phyloP scores from a whole-genome alignment of 2,329 filamentous ascomycete genomes.

The Fusarium globosum region DNA sequence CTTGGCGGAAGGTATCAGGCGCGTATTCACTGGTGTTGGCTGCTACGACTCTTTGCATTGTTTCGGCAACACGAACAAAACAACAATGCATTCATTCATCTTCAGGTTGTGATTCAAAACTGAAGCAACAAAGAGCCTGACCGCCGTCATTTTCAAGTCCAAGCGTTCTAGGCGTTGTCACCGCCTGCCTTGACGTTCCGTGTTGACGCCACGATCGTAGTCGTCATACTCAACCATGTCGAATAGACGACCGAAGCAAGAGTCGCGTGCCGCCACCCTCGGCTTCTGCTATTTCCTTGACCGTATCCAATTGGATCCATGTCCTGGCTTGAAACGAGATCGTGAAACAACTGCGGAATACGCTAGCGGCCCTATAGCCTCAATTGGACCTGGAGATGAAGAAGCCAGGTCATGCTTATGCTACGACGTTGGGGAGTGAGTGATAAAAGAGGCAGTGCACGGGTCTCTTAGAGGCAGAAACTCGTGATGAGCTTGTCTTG shows the following conservation, averaged over 20 bases:
- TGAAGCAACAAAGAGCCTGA: slow-evolving; percentile 2
- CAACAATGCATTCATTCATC: not conserved
- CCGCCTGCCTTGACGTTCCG: not conserved
- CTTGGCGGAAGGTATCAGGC: not conserved
- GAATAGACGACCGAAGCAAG: not conserved
- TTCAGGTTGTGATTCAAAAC: not conserved
- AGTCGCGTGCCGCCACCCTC: slow-evolving; percentile 20
- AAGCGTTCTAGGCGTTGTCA: slow-evolving; percentile 20
- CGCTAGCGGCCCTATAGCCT: slow-evolving; percentile 22
- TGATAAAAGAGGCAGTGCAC: slow-evolving; percentile 9
- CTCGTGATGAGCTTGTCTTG: not conserved
- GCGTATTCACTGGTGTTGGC: not conserved
- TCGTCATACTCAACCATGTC: slow-evolving; percentile 8
- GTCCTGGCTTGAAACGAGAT: slow-evolving; percentile 38
- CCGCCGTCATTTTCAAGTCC: not conserved
- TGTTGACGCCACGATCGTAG: slow-evolving; percentile 4
- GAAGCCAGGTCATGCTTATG: slow-evolving; percentile 29
- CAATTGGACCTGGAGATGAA: slow-evolving; percentile 8
- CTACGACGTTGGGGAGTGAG: slow-evolving; percentile 18
- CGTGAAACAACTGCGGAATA: slow-evolving; percentile 28
- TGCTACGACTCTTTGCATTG: slow-evolving; percentile 3
- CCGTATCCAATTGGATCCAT: slow-evolving; percentile 19
- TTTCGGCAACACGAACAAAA: not conserved
- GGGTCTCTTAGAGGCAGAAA: not conserved
- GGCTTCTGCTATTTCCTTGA: slow-evolving; percentile 27